phyloP scores from a whole-genome alignment of 164 flowering plant genomes.

The Nymphaea colorata region DNA sequence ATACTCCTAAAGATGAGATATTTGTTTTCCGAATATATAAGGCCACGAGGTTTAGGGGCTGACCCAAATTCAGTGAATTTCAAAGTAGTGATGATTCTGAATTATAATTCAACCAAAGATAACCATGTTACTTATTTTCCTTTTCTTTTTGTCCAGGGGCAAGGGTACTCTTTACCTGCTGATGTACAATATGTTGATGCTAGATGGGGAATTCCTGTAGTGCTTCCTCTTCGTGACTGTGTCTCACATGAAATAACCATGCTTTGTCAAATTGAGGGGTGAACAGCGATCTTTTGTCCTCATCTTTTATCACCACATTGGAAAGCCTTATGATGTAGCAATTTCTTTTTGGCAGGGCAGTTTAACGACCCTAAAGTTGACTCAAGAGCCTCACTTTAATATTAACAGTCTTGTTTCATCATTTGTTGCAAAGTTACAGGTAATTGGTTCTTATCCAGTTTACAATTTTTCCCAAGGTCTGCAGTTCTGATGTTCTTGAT shows the following conservation, averaged over 20 bases:
- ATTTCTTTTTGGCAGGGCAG: conserved; percentile 42
- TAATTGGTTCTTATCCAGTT: conserved; percentile 9
- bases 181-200: conserved; percentile 95
- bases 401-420: conserved; percentile 79
- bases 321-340: conserved; percentile 8
- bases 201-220: conserved; percentile 78
- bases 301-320: background rate
- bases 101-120: too few relatives aligned
- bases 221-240: conserved; percentile 94
- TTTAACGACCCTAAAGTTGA: conserved; percentile 46
- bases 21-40: too few relatives aligned
- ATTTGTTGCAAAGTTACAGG: conserved; percentile 75
- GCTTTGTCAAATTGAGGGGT: conserved; percentile 78
- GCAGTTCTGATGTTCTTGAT: background rate
- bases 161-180: conserved; percentile 91
- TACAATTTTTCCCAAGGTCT: background rate
- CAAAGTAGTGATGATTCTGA: too few relatives aligned
- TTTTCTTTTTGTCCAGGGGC: conserved; percentile 49
- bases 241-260: conserved; percentile 57
- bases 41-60: too few relatives aligned
- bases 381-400: conserved; percentile 33
- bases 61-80: too few relatives aligned
- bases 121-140: background rate
- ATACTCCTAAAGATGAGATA: too few relatives aligned
- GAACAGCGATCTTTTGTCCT: background rate